phyloP scores from a whole-genome alignment of 2,329 filamentous ascomycete genomes.

The Venturia nashicola region DNA sequence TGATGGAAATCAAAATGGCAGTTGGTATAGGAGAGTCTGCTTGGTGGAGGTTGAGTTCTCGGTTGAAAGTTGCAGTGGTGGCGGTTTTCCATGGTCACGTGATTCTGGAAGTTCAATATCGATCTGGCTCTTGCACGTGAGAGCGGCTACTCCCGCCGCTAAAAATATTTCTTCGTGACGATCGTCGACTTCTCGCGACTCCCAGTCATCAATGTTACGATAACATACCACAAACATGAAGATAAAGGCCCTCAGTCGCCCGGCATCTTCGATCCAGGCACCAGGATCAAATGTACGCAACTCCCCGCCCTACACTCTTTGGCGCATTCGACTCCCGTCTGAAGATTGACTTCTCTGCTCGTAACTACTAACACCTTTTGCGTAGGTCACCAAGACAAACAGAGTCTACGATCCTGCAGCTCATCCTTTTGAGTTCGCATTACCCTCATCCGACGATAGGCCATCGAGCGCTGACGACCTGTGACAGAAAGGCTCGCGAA shows the following conservation, averaged over 20 bases:
- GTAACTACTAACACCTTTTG: background rate
- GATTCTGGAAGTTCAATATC: background rate
- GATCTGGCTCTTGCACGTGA: background rate
- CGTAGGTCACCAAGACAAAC: background rate
- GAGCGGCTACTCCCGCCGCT: background rate
- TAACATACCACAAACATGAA: slow-evolving; percentile 8
- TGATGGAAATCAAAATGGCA: background rate
- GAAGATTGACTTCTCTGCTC: background rate
- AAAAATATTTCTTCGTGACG: background rate
- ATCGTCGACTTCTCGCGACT: background rate
- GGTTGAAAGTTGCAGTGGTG: too few species aligned
- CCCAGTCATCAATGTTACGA: background rate
- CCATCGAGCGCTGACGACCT: background rate
- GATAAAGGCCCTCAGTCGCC: slow-evolving; percentile 54
- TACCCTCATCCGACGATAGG: background rate
- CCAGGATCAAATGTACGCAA: slow-evolving; percentile 53
- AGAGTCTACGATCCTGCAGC: slow-evolving; percentile 40
- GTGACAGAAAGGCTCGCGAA: slow-evolving; percentile 55
- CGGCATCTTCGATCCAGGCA: slow-evolving; percentile 51
- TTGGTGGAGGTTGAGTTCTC: background rate
- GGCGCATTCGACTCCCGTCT: background rate
- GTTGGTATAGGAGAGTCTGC: background rate
- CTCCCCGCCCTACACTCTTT: slow-evolving; percentile 50
- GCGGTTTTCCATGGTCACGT: background rate
- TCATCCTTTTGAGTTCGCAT: slow-evolving; percentile 63